Evolutionary conservation across 495 filamentous ascomycete species (phyloP).

Genomic region (Beverwykella pulmonaria): DNA sequence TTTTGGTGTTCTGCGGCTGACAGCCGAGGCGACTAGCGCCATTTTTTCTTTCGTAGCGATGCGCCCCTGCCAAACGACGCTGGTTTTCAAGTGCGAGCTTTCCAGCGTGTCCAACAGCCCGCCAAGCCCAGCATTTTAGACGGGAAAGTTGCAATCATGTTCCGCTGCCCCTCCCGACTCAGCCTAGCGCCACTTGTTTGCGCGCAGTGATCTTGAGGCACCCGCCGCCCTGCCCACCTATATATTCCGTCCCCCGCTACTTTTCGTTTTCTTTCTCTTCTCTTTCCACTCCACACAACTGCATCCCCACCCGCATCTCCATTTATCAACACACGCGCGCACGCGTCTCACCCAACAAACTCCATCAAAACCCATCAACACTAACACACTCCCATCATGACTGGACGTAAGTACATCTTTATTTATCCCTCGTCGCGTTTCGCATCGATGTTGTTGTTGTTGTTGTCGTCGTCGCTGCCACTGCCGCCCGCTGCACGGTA

Average conservation of each 20-base stretch:
- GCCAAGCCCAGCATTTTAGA: conserved; percentile 15
- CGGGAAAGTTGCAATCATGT: background rate
- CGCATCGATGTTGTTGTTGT: conserved; percentile 46
- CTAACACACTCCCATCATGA: conserved; percentile 56
- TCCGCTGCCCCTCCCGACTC: conserved; percentile 11
- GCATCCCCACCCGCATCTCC: conserved; percentile 23
- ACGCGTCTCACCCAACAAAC: conserved; percentile 26
- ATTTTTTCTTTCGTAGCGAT: background rate
- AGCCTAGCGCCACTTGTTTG: conserved; percentile 3
- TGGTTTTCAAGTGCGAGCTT: conserved; percentile 12
- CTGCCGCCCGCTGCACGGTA: conserved; percentile 18
- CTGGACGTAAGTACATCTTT: conserved; percentile 64
- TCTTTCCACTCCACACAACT: conserved; percentile 3
- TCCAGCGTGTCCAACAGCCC: conserved; percentile 4
- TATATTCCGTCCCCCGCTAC: conserved; percentile 8
- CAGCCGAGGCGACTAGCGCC: background rate
- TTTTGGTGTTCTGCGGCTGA: conserved; percentile 13
- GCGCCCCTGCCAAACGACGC: background rate
- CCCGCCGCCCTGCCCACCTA: conserved; percentile 1
- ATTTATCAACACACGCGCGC: conserved; percentile 6
- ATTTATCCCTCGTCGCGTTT: conserved; percentile 31
- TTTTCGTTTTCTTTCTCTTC: conserved; percentile 23
- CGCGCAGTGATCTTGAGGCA: conserved; percentile 13
- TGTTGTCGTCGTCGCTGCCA: conserved; percentile 4
- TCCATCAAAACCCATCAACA: conserved; percentile 29